Conservation (phyloP, 495 filamentous ascomycete species). For the Hyaloscypha finlandica region DNA sequence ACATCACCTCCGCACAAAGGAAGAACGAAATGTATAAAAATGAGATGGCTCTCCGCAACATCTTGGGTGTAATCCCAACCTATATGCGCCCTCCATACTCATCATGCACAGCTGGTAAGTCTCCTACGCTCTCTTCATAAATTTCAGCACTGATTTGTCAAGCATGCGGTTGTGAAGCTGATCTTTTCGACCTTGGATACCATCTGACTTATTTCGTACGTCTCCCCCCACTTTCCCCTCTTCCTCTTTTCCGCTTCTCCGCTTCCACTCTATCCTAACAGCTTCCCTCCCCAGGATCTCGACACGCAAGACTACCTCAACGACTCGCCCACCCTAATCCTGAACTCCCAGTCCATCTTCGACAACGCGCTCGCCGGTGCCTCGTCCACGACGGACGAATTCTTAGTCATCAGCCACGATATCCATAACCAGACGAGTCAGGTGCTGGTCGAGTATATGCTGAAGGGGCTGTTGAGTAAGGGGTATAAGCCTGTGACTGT, state of each 20-base stretch:
- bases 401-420: conserved; percentile 56
- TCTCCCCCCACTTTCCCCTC: conserved; percentile 42
- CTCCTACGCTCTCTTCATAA: conserved; percentile 65
- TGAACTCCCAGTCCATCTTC: conserved; percentile 71
- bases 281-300: conserved; percentile 39
- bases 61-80: conserved; percentile 69
- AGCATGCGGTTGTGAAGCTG: conserved; percentile 54
- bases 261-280: not conserved
- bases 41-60: conserved; percentile 69
- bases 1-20: conserved; percentile 49
- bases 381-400: conserved; percentile 41
- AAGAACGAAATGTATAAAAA: conserved; percentile 64
- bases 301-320: conserved; percentile 81
- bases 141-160: not conserved
- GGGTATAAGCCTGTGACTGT: conserved; percentile 51
- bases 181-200: conserved; percentile 63
- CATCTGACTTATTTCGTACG: conserved; percentile 72
- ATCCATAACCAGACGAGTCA: conserved; percentile 66
- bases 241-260: not conserved
- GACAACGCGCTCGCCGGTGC: conserved; percentile 49
- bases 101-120: conserved; percentile 73
- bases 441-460: conserved; percentile 66
- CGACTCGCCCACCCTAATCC: conserved; percentile 58
- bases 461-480: conserved; percentile 47
- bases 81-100: conserved; percentile 78